A percentile compares a stretch with the other conserved stretches of the same genome.
phyloP scores from a whole-genome alignment of 495 filamentous ascomycete genomes.

The Amniculicola lignicola region DNA sequence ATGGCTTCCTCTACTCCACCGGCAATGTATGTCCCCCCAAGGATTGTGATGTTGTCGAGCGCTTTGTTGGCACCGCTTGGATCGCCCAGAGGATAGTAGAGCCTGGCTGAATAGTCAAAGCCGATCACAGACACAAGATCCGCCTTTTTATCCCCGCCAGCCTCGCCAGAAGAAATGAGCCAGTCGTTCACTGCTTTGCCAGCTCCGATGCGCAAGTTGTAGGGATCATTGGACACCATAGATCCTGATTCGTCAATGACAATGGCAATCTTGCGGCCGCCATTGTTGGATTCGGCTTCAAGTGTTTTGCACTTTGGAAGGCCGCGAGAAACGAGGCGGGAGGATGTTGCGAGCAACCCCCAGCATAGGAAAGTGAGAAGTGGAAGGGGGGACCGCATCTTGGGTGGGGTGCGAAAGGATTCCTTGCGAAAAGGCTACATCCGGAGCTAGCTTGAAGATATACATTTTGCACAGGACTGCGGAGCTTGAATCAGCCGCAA shows the following conservation, averaged over 20 bases:
- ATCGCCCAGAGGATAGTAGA: slow-evolving; percentile 32
- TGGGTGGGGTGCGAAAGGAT: too few relatives aligned
- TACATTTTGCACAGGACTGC: too few relatives aligned
- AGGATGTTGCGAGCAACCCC: slow-evolving; percentile 1
- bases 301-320: slow-evolving; percentile 17
- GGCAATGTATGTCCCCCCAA: slow-evolving; percentile 30
- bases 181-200: slow-evolving; percentile 21
- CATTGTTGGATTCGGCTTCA: slow-evolving; percentile 19
- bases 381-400: too few relatives aligned
- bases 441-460: too few relatives aligned
- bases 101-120: slow-evolving; percentile 19
- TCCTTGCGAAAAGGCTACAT: too few relatives aligned
- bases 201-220: slow-evolving; percentile 24
- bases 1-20: slow-evolving; percentile 26
- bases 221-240: slow-evolving; percentile 23
- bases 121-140: slow-evolving; percentile 33
- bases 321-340: slow-evolving; percentile 14
- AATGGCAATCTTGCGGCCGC: slow-evolving; percentile 28
- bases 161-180: slow-evolving; percentile 22
- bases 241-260: slow-evolving; percentile 31
- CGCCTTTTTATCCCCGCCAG: slow-evolving; percentile 12
- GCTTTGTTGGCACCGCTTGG: slow-evolving; percentile 21
- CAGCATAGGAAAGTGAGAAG: slow-evolving; percentile 3
- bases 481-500: not conserved
- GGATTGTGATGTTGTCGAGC: slow-evolving; percentile 13